These are phyloP conservation scores for Pythium dissotocum DNA, from an alignment of 352 stramenopile genomes.

Conservation along the genomic window DNA sequence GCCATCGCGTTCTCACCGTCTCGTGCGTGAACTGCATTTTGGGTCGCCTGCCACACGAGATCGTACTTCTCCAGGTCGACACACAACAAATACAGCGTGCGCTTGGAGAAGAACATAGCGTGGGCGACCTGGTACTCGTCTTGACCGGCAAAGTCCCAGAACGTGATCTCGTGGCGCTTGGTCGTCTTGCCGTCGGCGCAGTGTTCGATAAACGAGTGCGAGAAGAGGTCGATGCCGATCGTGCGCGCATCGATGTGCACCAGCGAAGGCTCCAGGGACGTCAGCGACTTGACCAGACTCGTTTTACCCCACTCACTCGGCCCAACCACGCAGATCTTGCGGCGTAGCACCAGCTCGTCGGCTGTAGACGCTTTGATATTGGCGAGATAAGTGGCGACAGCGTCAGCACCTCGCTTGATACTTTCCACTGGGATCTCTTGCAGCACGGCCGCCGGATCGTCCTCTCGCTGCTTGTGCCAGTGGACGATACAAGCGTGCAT, in stretches of 20 bases:
- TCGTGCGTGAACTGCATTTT: background rate
- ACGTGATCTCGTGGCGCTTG: constrained; percentile 17
- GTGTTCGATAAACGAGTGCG: constrained; percentile 21
- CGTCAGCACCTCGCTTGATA: background rate
- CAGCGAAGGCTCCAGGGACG: constrained; percentile 7
- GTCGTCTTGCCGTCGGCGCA: background rate
- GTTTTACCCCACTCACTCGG: constrained; percentile 38
- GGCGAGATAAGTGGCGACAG: constrained; percentile 13
- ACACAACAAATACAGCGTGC: constrained; percentile 13
- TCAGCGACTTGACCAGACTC: constrained; percentile 37
- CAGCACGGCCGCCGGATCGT: background rate
- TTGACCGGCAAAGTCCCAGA: constrained; percentile 29
- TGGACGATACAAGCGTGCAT: background rate
- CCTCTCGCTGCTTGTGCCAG: background rate
- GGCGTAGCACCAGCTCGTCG: constrained; percentile 17
- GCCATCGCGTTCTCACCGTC: constrained; percentile 16
- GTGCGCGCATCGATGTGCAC: constrained; percentile 27
- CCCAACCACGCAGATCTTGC: constrained; percentile 35
- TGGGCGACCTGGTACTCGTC: constrained; percentile 6
- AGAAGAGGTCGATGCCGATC: constrained; percentile 38
- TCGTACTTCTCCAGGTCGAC: constrained; percentile 7
- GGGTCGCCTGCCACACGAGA: background rate
- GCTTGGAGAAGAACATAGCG: constrained; percentile 6
- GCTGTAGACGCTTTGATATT: background rate
- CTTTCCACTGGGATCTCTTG: background rate